Percentiles rank a stretch among this genome's conserved stretches.
Evolutionary conservation across 2,329 filamentous ascomycete species (phyloP).

Genomic region (Colletotrichum tanaceti): DNA sequence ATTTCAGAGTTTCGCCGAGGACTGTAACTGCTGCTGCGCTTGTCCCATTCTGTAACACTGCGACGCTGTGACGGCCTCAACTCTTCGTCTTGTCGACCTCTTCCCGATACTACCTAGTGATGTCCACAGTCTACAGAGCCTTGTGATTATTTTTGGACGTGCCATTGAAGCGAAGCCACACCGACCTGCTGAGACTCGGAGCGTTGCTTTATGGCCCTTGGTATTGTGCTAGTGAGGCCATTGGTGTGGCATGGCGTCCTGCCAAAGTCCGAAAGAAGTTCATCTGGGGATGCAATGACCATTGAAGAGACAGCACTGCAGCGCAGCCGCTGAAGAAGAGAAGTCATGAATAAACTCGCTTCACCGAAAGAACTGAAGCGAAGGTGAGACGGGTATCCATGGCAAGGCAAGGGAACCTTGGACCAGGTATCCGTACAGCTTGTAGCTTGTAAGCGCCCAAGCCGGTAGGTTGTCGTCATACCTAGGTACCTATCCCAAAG

Average conservation of each 20-base stretch:
- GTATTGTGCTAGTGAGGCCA: no score
- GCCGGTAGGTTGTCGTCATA: constrained; percentile 35
- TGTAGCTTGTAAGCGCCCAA: constrained; percentile 3
- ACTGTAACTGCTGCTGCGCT: constrained; percentile 23
- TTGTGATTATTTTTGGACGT: constrained; percentile 35
- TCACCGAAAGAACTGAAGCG: constrained; percentile 3
- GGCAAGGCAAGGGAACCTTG: constrained; percentile 4
- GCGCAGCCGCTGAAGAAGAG: constrained; percentile 14
- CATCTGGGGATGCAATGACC: neutral
- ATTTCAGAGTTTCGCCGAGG: constrained; percentile 21
- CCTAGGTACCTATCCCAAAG: no score
- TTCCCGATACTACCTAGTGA: constrained; percentile 21
- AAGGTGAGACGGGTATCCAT: neutral
- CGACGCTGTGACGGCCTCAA: constrained; percentile 35
- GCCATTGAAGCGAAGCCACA: constrained; percentile 12
- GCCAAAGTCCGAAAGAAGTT: neutral
- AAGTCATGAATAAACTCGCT: neutral
- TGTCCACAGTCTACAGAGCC: neutral
- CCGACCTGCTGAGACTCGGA: neutral
- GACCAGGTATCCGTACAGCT: neutral
- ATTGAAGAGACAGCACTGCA: constrained; percentile 9
- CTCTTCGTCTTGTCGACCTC: constrained; percentile 31
- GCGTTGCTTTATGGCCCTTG: neutral
- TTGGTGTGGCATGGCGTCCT: neutral
- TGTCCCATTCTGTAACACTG: constrained; percentile 36